phyloP scores from a whole-genome alignment of 164 flowering plant genomes.

The Saururus chinensis region DNA sequence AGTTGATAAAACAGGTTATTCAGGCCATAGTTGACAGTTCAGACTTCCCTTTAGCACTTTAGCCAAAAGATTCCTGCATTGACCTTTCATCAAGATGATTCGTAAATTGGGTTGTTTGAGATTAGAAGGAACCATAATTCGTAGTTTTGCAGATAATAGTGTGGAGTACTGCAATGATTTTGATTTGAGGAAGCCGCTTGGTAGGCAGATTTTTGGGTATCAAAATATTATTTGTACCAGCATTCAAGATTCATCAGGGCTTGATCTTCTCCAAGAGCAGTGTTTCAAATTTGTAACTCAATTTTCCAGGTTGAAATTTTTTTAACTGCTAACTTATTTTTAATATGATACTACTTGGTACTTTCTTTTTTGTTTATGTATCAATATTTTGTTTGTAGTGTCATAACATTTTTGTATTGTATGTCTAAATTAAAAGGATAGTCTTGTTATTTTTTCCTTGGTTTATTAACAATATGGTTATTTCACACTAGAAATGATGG shows the following conservation, averaged over 20 bases:
- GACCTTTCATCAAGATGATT: too few species aligned
- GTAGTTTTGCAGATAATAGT: conserved; percentile 35
- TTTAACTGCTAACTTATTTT: background rate
- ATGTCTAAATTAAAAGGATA: too few species aligned
- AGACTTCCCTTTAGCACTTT: too few species aligned
- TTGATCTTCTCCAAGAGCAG: conserved; percentile 40
- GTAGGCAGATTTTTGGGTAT: conserved; percentile 49
- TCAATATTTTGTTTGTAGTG: too few species aligned
- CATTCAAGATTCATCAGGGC: conserved; percentile 37
- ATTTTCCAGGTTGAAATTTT: conserved; percentile 36
- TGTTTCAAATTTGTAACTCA: conserved; percentile 62
- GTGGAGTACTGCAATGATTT: conserved; percentile 77
- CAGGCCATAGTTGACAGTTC: too few species aligned
- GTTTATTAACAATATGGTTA: background rate
- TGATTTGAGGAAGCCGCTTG: conserved; percentile 86
- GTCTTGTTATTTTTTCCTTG: background rate
- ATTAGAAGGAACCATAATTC: too few species aligned
- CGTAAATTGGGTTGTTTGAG: too few species aligned
- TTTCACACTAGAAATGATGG: conserved; percentile 37
- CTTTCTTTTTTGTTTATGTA: too few species aligned
- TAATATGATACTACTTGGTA: background rate
- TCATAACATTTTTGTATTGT: too few species aligned
- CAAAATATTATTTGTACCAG: conserved; percentile 59
- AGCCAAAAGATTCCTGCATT: too few species aligned
- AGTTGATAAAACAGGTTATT: too few species aligned